Evolutionary conservation across 768 basidiomycete species (phyloP).

Genomic region (Mycena belliarum): DNA sequence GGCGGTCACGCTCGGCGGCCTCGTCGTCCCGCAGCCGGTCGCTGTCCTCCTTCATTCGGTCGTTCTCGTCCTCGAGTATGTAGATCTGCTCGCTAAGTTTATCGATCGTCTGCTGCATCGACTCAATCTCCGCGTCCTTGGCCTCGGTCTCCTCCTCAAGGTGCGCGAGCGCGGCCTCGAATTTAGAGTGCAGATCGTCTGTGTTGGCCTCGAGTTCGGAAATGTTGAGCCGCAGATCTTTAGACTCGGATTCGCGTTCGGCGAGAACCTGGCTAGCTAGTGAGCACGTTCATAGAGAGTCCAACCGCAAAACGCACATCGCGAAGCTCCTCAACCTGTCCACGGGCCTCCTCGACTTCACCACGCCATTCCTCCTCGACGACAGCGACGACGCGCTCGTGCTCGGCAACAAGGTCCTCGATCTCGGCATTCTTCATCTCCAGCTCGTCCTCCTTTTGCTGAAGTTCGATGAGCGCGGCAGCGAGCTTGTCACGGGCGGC

Average conservation of each 20-base stretch:
- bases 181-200: slow-evolving; percentile 69
- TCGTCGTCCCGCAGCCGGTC: slow-evolving; percentile 74
- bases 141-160: slow-evolving; percentile 77
- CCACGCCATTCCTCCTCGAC: slow-evolving; percentile 88
- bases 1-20: slow-evolving; percentile 63
- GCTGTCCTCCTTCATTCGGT: slow-evolving; percentile 70
- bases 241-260: slow-evolving; percentile 78
- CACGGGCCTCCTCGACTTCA: slow-evolving; percentile 80
- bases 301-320: slow-evolving; percentile 50
- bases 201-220: slow-evolving; percentile 75
- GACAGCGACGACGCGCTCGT: slow-evolving; percentile 67
- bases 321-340: slow-evolving; percentile 76
- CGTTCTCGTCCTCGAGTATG: slow-evolving; percentile 84
- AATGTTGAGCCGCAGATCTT: slow-evolving; percentile 71
- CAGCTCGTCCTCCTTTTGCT: slow-evolving; percentile 85
- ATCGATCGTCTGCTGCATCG: slow-evolving; percentile 76
- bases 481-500: slow-evolving; percentile 75
- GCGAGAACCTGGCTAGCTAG: slow-evolving; percentile 56
- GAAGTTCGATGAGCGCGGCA: slow-evolving; percentile 77
- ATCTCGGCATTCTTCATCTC: slow-evolving; percentile 78
- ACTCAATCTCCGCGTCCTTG: slow-evolving; percentile 77
- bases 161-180: slow-evolving; percentile 72
- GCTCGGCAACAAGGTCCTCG: slow-evolving; percentile 74
- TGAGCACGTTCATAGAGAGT: neutral
- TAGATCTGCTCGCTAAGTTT: slow-evolving; percentile 80